Conservation (phyloP, 1,284 basidiomycete genomes). For the Stereum hirsutum region DNA sequence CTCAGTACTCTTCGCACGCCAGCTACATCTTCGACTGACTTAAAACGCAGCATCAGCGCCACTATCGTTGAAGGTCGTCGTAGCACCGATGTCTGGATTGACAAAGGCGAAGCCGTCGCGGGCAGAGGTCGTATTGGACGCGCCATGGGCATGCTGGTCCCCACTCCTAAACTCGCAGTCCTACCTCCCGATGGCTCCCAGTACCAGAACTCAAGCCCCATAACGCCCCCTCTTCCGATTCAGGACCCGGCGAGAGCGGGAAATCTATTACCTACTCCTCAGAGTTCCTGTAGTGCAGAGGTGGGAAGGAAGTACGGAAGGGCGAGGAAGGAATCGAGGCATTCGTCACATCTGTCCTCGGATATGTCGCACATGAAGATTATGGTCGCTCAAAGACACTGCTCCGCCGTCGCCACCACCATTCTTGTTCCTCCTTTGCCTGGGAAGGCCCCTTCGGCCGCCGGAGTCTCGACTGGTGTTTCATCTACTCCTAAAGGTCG, state of each 20-base stretch:
- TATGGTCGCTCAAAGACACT: slow-evolving; percentile 62
- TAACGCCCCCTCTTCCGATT: slow-evolving; percentile 26
- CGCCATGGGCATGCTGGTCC: slow-evolving; percentile 46
- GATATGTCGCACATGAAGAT: slow-evolving; percentile 42
- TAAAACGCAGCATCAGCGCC: slow-evolving; percentile 52
- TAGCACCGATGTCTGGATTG: slow-evolving; percentile 62
- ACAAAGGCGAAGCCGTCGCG: slow-evolving; percentile 56
- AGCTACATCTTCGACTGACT: slow-evolving; percentile 45
- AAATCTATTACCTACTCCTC: slow-evolving; percentile 34
- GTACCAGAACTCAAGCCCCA: slow-evolving; percentile 33
- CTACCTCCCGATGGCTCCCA: slow-evolving; percentile 34
- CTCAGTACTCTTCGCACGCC: slow-evolving; percentile 28
- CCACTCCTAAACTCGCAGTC: slow-evolving; percentile 56
- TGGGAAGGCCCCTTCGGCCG: slow-evolving; percentile 27
- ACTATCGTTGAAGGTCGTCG: slow-evolving; percentile 61
- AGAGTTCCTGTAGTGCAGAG: slow-evolving; percentile 43
- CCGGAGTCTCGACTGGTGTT: slow-evolving; percentile 21
- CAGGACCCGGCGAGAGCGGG: slow-evolving; percentile 21
- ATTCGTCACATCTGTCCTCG: slow-evolving; percentile 42
- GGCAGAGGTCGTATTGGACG: slow-evolving; percentile 50
- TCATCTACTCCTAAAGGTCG: slow-evolving; percentile 25
- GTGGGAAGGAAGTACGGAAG: slow-evolving; percentile 40
- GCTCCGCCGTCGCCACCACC: slow-evolving; percentile 56
- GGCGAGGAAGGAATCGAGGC: slow-evolving; percentile 32
- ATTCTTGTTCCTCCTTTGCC: slow-evolving; percentile 42